A percentile compares a stretch with the other conserved stretches of the same genome.
Evolutionary conservation across 2,329 filamentous ascomycete genomes (phyloP).

Genomic region (Aspergillus sclerotialis): DNA sequence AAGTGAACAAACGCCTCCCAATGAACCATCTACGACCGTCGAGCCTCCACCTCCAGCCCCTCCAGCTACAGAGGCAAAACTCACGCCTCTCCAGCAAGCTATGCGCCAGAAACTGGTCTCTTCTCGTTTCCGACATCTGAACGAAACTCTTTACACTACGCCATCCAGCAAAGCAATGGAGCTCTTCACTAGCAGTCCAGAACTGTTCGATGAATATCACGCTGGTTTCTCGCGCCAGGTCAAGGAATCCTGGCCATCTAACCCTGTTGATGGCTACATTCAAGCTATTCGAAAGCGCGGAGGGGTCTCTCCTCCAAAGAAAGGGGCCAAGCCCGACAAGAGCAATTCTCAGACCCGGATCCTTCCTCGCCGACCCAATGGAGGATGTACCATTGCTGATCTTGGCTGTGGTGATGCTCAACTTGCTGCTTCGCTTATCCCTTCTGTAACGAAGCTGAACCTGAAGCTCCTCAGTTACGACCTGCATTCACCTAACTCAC

Average conservation of each 20-base stretch:
- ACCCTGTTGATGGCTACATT: conserved; percentile 87
- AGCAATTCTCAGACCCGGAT: conserved; percentile 30
- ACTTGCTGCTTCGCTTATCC: conserved; percentile 60
- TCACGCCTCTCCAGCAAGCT: conserved; percentile 85
- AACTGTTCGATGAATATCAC: conserved; percentile 96
- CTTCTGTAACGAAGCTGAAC: conserved; percentile 58
- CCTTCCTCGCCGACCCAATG: conserved; percentile 62
- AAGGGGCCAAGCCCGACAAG: conserved; percentile 32
- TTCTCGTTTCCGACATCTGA: conserved; percentile 93
- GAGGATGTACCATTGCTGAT: conserved; percentile 75
- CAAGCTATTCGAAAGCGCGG: conserved; percentile 62
- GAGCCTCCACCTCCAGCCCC: conserved; percentile 27
- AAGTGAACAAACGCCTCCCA: conserved; percentile 8
- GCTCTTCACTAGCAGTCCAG: conserved; percentile 76
- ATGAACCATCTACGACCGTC: conserved; percentile 6
- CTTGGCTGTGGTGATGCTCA: conserved; percentile 89
- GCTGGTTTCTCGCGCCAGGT: conserved; percentile 94
- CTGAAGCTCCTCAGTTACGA: conserved; percentile 80
- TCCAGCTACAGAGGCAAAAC: conserved; percentile 48
- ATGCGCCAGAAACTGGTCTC: conserved; percentile 95
- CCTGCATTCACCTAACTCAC: conserved; percentile 65
- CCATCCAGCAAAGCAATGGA: conserved; percentile 76
- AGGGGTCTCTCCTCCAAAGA: conserved; percentile 40
- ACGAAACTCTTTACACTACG: conserved; percentile 91
- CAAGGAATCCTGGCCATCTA: conserved; percentile 83